Evolutionary conservation across 2,329 filamentous ascomycete genomes (phyloP).

Genomic region (Curvularia eragrostidis): DNA sequence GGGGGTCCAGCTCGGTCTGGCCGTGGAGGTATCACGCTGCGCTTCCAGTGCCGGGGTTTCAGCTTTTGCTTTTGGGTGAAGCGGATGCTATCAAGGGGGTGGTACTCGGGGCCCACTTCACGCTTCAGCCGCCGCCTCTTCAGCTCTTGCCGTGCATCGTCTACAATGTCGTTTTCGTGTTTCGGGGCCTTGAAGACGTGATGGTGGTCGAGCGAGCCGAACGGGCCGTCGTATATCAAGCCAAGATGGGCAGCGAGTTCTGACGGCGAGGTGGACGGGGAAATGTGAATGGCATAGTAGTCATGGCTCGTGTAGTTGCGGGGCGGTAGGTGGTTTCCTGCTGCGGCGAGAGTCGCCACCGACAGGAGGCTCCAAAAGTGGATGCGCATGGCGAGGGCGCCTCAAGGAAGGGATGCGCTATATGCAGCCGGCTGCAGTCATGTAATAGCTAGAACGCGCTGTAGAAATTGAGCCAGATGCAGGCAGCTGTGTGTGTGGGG

Average conservation of each 20-base stretch:
- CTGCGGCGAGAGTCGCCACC: constrained; percentile 41
- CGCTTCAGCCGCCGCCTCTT: constrained; percentile 69
- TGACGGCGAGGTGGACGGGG: constrained; percentile 67
- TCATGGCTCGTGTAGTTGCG: constrained; percentile 82
- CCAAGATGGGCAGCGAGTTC: constrained; percentile 76
- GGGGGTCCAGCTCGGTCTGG: constrained; percentile 29
- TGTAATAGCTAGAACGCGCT: constrained; percentile 13
- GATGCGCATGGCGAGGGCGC: constrained; percentile 43
- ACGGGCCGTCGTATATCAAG: constrained; percentile 77
- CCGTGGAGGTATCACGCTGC: constrained; percentile 49
- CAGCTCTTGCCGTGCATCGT: constrained; percentile 60
- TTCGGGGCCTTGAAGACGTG: constrained; percentile 80
- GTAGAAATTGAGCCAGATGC: constrained; percentile 2
- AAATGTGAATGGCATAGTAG: constrained; percentile 91
- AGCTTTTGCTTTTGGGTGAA: constrained; percentile 80
- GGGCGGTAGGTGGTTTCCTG: constrained; percentile 53
- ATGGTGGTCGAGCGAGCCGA: constrained; percentile 80
- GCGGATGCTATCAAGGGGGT: constrained; percentile 75
- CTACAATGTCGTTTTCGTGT: constrained; percentile 61
- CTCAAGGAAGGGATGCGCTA: constrained; percentile 9
- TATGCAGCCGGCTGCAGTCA: constrained; percentile 26
- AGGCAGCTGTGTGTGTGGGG: constrained; percentile 1
- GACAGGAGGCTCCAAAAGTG: constrained; percentile 54
- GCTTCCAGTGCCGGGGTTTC: constrained; percentile 67
- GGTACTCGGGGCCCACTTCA: constrained; percentile 50